These are phyloP conservation scores for Xylaria sp. DNA, from an alignment of 2,329 filamentous ascomycete species.

Conservation along the genomic window DNA sequence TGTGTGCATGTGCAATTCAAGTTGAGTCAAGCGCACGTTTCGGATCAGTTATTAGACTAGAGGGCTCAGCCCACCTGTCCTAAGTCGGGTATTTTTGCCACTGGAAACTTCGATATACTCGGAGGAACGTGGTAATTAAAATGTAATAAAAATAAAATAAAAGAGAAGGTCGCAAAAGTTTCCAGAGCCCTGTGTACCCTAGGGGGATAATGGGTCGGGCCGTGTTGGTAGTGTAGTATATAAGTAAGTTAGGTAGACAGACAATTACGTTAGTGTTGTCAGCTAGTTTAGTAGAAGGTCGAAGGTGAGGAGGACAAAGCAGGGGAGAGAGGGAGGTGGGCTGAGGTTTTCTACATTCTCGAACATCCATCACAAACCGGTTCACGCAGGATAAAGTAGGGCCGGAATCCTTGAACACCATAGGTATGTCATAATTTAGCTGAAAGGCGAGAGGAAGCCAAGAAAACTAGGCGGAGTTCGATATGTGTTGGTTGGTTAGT, in stretches of 20 bases:
- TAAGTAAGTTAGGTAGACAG: neutral
- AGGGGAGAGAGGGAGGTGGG: constrained; percentile 17
- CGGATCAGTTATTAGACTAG: constrained; percentile 2
- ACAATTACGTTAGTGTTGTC: neutral
- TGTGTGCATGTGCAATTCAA: constrained; percentile 18
- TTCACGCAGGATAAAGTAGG: constrained; percentile 21
- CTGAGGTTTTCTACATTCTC: constrained; percentile 26
- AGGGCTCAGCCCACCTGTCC: constrained; percentile 18
- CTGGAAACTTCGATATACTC: constrained; percentile 13
- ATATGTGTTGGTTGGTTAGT: constrained; percentile 21
- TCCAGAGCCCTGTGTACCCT: constrained; percentile 19
- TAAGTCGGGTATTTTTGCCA: constrained; percentile 11
- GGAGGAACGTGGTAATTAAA: constrained; percentile 6
- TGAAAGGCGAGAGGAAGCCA: constrained; percentile 29
- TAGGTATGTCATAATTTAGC: constrained; percentile 33
- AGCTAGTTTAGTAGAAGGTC: neutral
- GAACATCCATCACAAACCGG: constrained; percentile 14
- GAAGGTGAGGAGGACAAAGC: neutral
- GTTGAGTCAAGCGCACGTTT: constrained; percentile 23
- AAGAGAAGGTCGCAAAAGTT: neutral
- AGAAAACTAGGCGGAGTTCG: constrained; percentile 24
- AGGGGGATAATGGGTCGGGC: constrained; percentile 10
- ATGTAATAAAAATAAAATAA: constrained; percentile 2
- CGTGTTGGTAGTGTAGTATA: neutral
- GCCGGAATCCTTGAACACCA: constrained; percentile 31